phyloP scores from a whole-genome alignment of 345 rosid genomes.

The Kandelia obovata region DNA sequence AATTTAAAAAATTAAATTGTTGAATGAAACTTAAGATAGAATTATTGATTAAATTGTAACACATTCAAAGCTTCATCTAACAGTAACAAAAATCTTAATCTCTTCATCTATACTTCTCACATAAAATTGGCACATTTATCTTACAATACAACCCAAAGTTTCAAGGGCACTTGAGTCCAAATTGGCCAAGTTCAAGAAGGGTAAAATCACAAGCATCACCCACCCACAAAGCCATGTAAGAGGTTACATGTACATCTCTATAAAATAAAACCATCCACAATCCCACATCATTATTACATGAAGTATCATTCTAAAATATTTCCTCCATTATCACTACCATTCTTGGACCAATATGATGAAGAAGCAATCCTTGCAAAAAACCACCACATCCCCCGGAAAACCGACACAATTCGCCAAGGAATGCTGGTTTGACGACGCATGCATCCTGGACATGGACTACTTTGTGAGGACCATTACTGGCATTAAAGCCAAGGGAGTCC shows the following conservation, averaged over 20 bases:
- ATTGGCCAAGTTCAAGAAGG: neutral
- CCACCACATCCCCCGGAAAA: constrained; percentile 32
- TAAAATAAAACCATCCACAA: too few species aligned
- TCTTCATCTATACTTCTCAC: neutral
- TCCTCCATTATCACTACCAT: neutral
- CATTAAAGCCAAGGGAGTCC: constrained; percentile 75
- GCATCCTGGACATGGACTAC: constrained; percentile 73
- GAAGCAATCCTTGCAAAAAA: constrained; percentile 33
- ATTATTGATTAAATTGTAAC: too few species aligned
- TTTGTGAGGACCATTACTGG: constrained; percentile 69
- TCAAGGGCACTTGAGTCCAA: neutral
- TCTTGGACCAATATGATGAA: constrained; percentile 45
- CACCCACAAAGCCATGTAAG: too few species aligned
- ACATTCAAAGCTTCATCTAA: constrained; percentile 5
- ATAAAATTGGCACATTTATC: too few species aligned
- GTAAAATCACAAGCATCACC: too few species aligned
- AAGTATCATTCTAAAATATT: neutral
- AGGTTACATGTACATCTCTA: too few species aligned
- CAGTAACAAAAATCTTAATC: neutral
- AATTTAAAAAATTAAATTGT: too few species aligned
- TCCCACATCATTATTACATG: neutral
- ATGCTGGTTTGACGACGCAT: constrained; percentile 63
- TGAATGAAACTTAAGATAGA: too few species aligned
- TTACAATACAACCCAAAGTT: too few species aligned
- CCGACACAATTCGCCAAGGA: constrained; percentile 27